phyloP scores from a whole-genome alignment of 2,329 filamentous ascomycete species.

The Neonectria coccinea region DNA sequence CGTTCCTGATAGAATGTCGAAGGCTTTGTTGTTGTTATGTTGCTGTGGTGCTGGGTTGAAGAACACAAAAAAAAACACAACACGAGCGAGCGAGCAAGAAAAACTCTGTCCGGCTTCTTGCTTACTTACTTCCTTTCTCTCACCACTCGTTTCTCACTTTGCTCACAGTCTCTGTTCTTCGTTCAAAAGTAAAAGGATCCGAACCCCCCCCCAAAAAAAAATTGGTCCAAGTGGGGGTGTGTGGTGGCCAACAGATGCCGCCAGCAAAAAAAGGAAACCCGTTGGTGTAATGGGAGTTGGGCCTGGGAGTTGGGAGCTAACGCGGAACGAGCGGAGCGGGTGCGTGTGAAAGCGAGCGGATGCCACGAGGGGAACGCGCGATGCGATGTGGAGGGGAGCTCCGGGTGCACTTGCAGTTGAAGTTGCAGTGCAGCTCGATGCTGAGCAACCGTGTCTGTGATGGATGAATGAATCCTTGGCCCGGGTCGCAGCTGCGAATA shows the following conservation, averaged over 20 bases:
- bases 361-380: constrained; percentile 32
- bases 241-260: constrained; percentile 39
- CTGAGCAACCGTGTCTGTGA: constrained; percentile 6
- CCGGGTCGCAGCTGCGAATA: constrained; percentile 15
- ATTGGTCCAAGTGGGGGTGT: constrained; percentile 37
- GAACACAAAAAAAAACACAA: neutral
- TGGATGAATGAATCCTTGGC: constrained; percentile 3
- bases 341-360: constrained; percentile 34
- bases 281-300: constrained; percentile 26
- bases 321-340: constrained; percentile 36
- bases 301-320: constrained; percentile 34
- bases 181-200: constrained; percentile 30
- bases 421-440: constrained; percentile 7
- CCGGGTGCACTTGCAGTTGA: constrained; percentile 22
- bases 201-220: constrained; percentile 21
- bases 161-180: constrained; percentile 18
- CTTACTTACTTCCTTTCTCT: constrained; percentile 15
- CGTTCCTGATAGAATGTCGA: constrained; percentile 24
- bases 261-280: constrained; percentile 27
- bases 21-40: neutral
- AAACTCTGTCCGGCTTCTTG: constrained; percentile 15
- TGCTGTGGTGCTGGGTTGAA: constrained; percentile 1
- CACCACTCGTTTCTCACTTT: constrained; percentile 14
- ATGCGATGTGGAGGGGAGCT: constrained; percentile 26
- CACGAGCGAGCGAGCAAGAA: neutral